Percentiles rank a stretch among this genome's conserved stretches.
These are phyloP conservation scores for Aspergillus affinis DNA, from an alignment of 495 filamentous ascomycete species.

Conservation along the genomic window DNA sequence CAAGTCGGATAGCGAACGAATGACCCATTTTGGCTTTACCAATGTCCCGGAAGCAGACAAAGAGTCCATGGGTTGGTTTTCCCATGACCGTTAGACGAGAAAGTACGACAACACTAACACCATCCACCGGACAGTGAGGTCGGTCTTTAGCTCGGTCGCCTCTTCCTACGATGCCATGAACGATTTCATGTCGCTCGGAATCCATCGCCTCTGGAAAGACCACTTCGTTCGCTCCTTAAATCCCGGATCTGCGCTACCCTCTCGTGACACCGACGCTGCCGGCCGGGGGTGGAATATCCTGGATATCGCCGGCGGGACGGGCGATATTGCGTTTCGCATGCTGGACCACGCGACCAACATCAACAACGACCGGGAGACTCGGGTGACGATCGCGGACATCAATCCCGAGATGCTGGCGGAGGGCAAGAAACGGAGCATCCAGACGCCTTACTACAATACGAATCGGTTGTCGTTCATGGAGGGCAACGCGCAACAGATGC, in stretches of 20 bases:
- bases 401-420: conserved; percentile 92
- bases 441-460: conserved; percentile 57
- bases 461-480: conserved; percentile 73
- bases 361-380: conserved; percentile 74
- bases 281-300: conserved; percentile 73
- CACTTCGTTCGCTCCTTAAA: conserved; percentile 91
- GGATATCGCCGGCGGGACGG: conserved; percentile 95
- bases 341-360: conserved; percentile 83
- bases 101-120: conserved; percentile 16
- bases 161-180: conserved; percentile 95
- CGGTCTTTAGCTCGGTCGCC: conserved; percentile 94
- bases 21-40: conserved; percentile 94
- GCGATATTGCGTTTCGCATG: conserved; percentile 97
- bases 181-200: conserved; percentile 96
- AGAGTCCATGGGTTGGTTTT: conserved; percentile 60
- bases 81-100: not conserved
- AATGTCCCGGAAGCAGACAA: conserved; percentile 84
- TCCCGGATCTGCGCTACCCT: conserved; percentile 70
- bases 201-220: conserved; percentile 98
- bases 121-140: conserved; percentile 56
- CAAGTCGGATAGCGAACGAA: conserved; percentile 48
- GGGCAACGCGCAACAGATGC: conserved; percentile 83
- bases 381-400: conserved; percentile 90
- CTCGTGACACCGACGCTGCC: conserved; percentile 35
- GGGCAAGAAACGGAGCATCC: conserved; percentile 70